Evolutionary conservation across 805 yeast species (phyloP).

Genomic region (Candida odintsovae): DNA sequence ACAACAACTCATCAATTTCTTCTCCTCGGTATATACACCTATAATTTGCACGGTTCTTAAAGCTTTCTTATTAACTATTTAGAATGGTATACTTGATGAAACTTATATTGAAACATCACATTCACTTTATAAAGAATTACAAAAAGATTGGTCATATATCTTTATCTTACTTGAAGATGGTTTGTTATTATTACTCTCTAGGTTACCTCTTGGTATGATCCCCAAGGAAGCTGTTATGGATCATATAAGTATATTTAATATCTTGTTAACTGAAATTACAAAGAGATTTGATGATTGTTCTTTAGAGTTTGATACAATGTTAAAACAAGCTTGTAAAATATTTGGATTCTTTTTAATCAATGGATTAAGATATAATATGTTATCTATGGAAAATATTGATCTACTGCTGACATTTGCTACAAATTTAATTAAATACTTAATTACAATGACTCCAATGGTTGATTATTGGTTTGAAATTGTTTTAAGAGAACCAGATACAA

Average conservation of each 20-base stretch:
- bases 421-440: conserved; percentile 11
- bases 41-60: too few relatives aligned
- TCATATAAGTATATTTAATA: conserved; percentile 13
- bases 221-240: conserved; percentile 7
- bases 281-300: conserved; percentile 13
- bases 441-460: conserved; percentile 13
- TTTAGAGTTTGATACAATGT: conserved; percentile 3
- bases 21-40: neutral
- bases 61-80: too few relatives aligned
- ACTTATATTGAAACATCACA: conserved; percentile 1
- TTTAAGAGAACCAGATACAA: conserved; percentile 13
- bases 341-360: conserved; percentile 14
- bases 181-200: conserved; percentile 9
- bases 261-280: conserved; percentile 10
- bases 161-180: conserved; percentile 10
- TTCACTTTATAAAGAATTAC: conserved; percentile 5
- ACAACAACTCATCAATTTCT: neutral
- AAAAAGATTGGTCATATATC: conserved; percentile 4
- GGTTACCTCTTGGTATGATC: conserved; percentile 4
- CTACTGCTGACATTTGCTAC: conserved; percentile 8
- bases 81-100: neutral
- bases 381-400: conserved; percentile 1
- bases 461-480: conserved; percentile 15
- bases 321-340: conserved; percentile 9
- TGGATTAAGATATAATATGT: conserved; percentile 3